phyloP scores from a whole-genome alignment of 306 rosid genomes.

The Cercis canadensis region DNA sequence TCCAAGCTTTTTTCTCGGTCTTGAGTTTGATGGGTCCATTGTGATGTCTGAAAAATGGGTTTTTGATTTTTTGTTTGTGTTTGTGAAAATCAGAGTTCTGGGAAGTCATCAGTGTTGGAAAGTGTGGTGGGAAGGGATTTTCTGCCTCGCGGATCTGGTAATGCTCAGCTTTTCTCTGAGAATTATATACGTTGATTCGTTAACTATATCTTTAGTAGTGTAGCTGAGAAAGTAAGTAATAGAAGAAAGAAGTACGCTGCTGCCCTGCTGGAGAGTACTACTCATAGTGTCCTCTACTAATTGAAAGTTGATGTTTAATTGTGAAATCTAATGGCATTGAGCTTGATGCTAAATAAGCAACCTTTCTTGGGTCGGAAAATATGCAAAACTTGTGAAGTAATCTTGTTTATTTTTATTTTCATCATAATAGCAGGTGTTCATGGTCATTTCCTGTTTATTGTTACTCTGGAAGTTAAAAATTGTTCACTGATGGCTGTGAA shows the following conservation, averaged over 20 bases:
- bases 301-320: constrained; percentile 8
- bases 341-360: constrained; percentile 10
- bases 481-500: constrained; percentile 3
- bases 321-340: background rate
- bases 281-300: background rate
- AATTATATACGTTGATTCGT: background rate
- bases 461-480: background rate
- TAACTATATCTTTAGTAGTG: constrained; percentile 25
- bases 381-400: background rate
- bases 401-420: background rate
- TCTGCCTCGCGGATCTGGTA: constrained; percentile 99
- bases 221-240: background rate
- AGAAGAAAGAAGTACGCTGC: background rate
- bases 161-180: constrained; percentile 1
- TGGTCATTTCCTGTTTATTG: background rate
- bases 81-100: constrained; percentile 72
- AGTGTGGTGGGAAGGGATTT: constrained; percentile 99
- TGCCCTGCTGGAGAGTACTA: background rate
- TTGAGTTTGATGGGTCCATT: background rate
- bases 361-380: constrained; percentile 4
- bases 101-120: constrained; percentile 94
- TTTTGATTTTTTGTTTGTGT: background rate
- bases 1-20: background rate
- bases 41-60: background rate
- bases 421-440: background rate